Conservation (phyloP, 2,329 filamentous ascomycete species). For the Aspergillus uvarum region DNA sequence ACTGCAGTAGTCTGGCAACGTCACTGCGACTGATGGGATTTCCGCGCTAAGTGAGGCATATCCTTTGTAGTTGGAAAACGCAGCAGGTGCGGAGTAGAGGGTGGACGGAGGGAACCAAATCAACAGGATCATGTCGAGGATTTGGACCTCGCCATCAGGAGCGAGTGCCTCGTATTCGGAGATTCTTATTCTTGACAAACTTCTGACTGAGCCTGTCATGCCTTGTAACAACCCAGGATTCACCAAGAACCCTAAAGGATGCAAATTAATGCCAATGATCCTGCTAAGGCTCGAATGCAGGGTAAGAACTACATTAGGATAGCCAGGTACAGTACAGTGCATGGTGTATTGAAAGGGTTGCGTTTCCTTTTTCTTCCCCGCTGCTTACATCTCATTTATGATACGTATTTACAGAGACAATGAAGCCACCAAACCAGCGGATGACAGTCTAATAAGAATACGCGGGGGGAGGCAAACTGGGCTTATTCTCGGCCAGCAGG, state of each 20-base stretch:
- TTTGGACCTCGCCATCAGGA: background rate
- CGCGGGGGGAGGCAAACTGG: too few relatives aligned
- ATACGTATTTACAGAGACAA: background rate
- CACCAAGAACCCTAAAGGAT: background rate
- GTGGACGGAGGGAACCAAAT: background rate
- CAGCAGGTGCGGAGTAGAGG: background rate
- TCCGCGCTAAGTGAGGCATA: background rate
- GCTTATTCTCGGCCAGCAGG: too few relatives aligned
- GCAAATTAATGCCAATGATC: background rate
- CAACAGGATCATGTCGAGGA: background rate
- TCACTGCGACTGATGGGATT: background rate
- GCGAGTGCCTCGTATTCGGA: background rate
- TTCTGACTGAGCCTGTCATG: too few relatives aligned
- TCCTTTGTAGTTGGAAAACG: background rate
- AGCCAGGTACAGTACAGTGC: background rate
- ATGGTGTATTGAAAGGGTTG: background rate
- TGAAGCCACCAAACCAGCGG: background rate
- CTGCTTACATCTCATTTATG: background rate
- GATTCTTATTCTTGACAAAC: too few relatives aligned
- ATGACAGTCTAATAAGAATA: background rate
- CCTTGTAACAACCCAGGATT: too few relatives aligned
- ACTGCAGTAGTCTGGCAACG: background rate
- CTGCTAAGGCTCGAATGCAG: background rate
- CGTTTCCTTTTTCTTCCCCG: background rate
- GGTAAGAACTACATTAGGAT: too few relatives aligned